Base-by-base conservation (phyloP, 2,329 filamentous ascomycete genomes). In the Chaetomium olivaceum region DNA sequence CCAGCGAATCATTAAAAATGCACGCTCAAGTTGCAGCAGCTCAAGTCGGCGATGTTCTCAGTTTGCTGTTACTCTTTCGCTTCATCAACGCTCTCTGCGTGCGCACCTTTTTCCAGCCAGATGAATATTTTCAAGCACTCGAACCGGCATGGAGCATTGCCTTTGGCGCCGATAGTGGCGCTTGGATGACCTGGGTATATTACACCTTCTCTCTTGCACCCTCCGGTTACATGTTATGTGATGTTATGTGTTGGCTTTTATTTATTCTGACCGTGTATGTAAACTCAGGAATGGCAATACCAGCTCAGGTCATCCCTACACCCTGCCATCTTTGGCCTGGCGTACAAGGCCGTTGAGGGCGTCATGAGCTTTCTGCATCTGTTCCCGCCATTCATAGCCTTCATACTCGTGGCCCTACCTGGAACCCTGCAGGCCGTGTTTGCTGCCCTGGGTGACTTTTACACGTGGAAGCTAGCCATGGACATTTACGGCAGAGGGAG, bases 91-190 rank as follows among this genome's bases (percentile, higher is more conserved):
- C 92, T 36, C 82, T 95, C 72, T 87, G 83, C 68, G 82, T 96
- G 64, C 83, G 86, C 70, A 98, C 95, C 23, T 99, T 97, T 77
- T 99, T 99, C 80, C 95, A 99, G 78, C 95, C 95, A 31, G 95
- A 99, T 80, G 95, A 99, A 78, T 98, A 92, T 81, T 99, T 95
- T 74, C 95, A 99, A 76, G 91, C 93, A 1, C 85, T 98, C 54
- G 95, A 99, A 80, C 94, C 95, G 61, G 95, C 95, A 71, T 98
- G 94, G 93, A 83, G 89, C 73, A 84, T 95, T 63, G 91, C 91
- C 3, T 97, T 97, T 82, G 93, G 93, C 25, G 74, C 81, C 2
- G 76, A 83, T 16, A 91, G 89, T 77, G 91, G 91, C 68, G 92
- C 94, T 31, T 99, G 94, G 92, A 84, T 97, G 73, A 99, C 95